Conservation (phyloP, 352 stramenopile species). For the Phytophthora hibernalis region DNA sequence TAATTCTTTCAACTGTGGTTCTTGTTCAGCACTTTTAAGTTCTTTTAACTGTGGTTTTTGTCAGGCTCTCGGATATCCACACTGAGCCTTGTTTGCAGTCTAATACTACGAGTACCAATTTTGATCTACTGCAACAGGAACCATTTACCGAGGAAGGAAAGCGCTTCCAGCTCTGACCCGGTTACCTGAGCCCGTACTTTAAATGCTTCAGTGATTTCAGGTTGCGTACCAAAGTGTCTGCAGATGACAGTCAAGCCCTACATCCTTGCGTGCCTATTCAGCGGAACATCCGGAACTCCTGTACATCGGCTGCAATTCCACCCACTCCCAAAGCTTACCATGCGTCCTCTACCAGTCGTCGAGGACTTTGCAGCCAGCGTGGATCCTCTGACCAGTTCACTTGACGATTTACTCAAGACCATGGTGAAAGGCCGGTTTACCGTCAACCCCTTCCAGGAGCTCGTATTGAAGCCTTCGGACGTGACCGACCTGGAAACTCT, state of each 20-base stretch:
- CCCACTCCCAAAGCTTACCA: slow-evolving; percentile 1
- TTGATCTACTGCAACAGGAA: too few relatives aligned
- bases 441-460: slow-evolving; percentile 43
- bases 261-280: slow-evolving; percentile 28
- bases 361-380: background rate
- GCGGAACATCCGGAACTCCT: slow-evolving; percentile 6
- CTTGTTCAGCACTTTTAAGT: too few relatives aligned
- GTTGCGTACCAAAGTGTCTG: slow-evolving; percentile 2
- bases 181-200: slow-evolving; percentile 11
- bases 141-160: too few relatives aligned
- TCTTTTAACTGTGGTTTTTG: too few relatives aligned
- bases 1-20: too few relatives aligned
- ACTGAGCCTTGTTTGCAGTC: background rate
- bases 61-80: too few relatives aligned
- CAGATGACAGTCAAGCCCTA: slow-evolving; percentile 7
- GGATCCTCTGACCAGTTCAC: background rate
- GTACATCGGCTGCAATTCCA: background rate
- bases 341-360: slow-evolving; percentile 13
- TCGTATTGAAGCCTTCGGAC: slow-evolving; percentile 40
- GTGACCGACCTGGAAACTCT: slow-evolving; percentile 32
- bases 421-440: slow-evolving; percentile 43
- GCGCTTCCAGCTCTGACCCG: slow-evolving; percentile 4
- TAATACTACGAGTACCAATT: slow-evolving; percentile 8
- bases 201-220: background rate
- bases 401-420: slow-evolving; percentile 16